These are phyloP conservation scores for Pseudophaeomoniella oleicola DNA, from an alignment of 2,329 filamentous ascomycete species.

Conservation along the genomic window DNA sequence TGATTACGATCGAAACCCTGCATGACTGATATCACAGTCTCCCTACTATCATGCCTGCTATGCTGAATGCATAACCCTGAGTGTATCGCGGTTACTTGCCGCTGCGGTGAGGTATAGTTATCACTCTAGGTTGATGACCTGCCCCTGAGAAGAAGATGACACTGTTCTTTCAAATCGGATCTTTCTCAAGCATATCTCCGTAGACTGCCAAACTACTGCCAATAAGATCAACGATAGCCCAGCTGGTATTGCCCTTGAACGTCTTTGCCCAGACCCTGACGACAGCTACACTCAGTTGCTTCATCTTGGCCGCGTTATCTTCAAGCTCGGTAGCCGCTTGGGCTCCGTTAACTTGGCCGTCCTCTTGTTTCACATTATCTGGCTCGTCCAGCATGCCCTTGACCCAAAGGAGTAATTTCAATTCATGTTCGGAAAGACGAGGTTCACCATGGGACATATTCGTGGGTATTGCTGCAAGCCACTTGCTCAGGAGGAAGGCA, in stretches of 20 bases:
- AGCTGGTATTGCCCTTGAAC: constrained; percentile 34
- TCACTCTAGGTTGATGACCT: too few species aligned
- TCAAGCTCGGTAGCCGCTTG: constrained; percentile 28
- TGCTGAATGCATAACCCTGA: too few species aligned
- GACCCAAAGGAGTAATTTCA: constrained; percentile 31
- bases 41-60: too few species aligned
- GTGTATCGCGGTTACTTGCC: too few species aligned
- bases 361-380: constrained; percentile 25
- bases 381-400: constrained; percentile 35
- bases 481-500: constrained; percentile 32
- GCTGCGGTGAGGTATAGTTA: too few species aligned
- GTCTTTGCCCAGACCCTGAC: constrained; percentile 33
- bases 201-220: constrained; percentile 31
- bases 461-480: constrained; percentile 28
- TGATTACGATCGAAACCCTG: too few species aligned
- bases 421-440: constrained; percentile 29
- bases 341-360: constrained; percentile 10
- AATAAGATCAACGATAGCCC: constrained; percentile 33
- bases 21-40: too few species aligned
- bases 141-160: too few species aligned
- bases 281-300: constrained; percentile 31
- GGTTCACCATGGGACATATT: constrained; percentile 24
- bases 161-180: constrained; percentile 1
- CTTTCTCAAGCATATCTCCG: constrained; percentile 26
- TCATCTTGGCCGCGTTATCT: constrained; percentile 26